Evolutionary conservation across 2,329 filamentous ascomycete species (phyloP).

Genomic region (Myriosclerotinia curreyana): DNA sequence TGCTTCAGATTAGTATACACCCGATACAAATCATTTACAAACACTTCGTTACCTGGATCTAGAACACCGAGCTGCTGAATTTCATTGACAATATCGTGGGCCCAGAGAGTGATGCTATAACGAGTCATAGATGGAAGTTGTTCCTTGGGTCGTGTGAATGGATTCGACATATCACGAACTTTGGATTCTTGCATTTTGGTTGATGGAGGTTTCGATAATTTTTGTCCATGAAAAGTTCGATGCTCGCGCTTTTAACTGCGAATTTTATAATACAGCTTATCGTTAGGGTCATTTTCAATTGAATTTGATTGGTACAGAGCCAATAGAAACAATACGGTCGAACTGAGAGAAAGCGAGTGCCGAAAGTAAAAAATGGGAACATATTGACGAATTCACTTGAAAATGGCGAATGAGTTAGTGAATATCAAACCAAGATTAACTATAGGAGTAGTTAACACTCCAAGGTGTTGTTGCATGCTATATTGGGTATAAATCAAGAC

Average conservation of each 20-base stretch:
- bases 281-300: not conserved
- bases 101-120: slow-evolving; percentile 4
- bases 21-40: not conserved
- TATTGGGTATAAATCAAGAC: no score
- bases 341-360: not conserved
- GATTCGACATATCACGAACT: not conserved
- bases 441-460: no score
- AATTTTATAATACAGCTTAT: not conserved
- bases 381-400: not conserved
- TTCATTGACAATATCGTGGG: slow-evolving; percentile 5
- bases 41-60: not conserved
- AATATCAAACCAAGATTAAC: no score
- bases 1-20: not conserved
- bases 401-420: not conserved
- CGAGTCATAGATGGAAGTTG: not conserved
- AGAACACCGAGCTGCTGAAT: not conserved
- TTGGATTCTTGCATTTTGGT: not conserved
- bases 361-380: not conserved
- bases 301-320: no score
- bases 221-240: not conserved
- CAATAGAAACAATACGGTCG: not conserved
- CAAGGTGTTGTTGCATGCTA: no score
- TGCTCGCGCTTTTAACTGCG: not conserved
- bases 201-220: not conserved
- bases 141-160: not conserved